phyloP scores from a whole-genome alignment of 768 basidiomycete species.

The Vishniacozyma victoriae region DNA sequence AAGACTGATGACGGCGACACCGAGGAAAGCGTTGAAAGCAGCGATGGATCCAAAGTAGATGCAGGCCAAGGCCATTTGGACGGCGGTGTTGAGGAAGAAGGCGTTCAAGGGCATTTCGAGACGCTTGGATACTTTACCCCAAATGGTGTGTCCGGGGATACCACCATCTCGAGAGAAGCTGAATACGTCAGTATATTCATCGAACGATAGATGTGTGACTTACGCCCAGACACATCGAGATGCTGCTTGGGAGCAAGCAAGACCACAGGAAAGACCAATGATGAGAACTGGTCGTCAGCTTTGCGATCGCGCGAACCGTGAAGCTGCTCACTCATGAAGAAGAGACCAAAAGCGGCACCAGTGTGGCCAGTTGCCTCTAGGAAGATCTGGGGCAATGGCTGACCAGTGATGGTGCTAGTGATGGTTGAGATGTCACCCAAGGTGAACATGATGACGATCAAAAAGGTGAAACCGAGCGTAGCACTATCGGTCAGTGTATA shows the following conservation, averaged over 20 bases:
- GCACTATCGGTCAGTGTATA: constrained; percentile 4
- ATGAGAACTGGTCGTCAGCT: constrained; percentile 15
- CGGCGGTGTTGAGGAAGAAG: constrained; percentile 55
- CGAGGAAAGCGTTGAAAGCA: constrained; percentile 63
- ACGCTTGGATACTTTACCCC: constrained; percentile 50
- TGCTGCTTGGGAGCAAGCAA: constrained; percentile 26
- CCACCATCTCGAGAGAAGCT: constrained; percentile 63
- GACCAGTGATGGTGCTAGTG: constrained; percentile 57
- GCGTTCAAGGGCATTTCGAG: constrained; percentile 58
- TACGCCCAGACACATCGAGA: constrained; percentile 33
- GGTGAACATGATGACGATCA: constrained; percentile 63
- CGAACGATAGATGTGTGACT: constrained; percentile 4
- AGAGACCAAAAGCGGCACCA: constrained; percentile 60
- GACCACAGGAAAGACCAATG: constrained; percentile 21
- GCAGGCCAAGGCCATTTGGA: constrained; percentile 59
- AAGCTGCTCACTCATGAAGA: constrained; percentile 47
- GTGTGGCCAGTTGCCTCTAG: constrained; percentile 58
- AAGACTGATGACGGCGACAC: constrained; percentile 60
- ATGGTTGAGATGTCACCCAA: constrained; percentile 57
- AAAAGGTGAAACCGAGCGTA: constrained; percentile 50
- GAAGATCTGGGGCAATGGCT: constrained; percentile 61
- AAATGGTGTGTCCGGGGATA: constrained; percentile 54
- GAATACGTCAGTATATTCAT: neutral
- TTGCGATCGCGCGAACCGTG: neutral
- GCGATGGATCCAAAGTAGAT: constrained; percentile 56